Conservation (phyloP, 371 early-diverging fungal species). For the Capillidium heterosporum region DNA sequence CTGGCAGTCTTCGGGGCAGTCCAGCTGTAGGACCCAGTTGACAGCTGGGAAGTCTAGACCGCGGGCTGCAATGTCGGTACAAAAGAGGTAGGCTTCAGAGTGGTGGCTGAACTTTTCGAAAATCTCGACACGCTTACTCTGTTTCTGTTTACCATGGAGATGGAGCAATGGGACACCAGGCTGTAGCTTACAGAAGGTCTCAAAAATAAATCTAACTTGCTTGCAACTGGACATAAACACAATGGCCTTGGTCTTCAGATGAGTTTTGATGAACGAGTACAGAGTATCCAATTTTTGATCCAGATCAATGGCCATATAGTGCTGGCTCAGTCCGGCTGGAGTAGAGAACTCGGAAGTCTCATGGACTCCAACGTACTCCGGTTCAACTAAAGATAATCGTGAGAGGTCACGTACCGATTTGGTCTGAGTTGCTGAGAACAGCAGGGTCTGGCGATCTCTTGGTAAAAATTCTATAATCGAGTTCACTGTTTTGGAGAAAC, state of each 20-base stretch:
- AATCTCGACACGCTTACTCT: constrained; percentile 75
- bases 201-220: constrained; percentile 81
- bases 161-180: constrained; percentile 83
- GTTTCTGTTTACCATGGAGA: constrained; percentile 92
- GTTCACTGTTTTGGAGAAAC: constrained; percentile 86
- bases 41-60: constrained; percentile 98
- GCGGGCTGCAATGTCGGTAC: constrained; percentile 94
- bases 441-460: constrained; percentile 65
- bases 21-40: constrained; percentile 95
- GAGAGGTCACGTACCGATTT: constrained; percentile 87
- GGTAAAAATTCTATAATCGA: constrained; percentile 88
- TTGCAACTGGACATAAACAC: constrained; percentile 84
- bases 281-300: constrained; percentile 77
- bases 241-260: constrained; percentile 62
- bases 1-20: constrained; percentile 90
- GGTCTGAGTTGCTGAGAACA: constrained; percentile 95
- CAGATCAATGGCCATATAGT: constrained; percentile 65
- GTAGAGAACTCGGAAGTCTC: constrained; percentile 65
- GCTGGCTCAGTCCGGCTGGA: constrained; percentile 62
- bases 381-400: constrained; percentile 67
- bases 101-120: constrained; percentile 66
- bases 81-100: constrained; percentile 59
- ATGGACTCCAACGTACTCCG: constrained; percentile 90
- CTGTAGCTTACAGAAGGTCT: constrained; percentile 84
- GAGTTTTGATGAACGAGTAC: constrained; percentile 82